Base-by-base conservation (phyloP, 176 grass and related monocot genomes). In the Oryza coarctata region DNA sequence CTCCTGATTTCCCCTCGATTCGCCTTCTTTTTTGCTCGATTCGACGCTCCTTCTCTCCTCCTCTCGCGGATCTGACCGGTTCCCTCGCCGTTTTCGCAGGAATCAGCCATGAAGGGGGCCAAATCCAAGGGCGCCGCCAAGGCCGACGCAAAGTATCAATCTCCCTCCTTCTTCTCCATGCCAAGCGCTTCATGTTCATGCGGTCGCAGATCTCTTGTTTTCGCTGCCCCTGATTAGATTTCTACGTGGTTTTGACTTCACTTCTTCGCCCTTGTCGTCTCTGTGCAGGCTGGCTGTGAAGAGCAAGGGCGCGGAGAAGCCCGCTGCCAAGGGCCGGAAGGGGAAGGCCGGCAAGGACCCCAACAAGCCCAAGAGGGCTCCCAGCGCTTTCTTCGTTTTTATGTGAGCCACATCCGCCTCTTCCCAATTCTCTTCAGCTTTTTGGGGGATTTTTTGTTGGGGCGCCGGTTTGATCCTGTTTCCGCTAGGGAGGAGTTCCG, bases 311-410 rank as follows among this genome's bases (percentile, higher is more conserved):
- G 82, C 84, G 18, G 84, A 86, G 29, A 87, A 86, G 89, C 82
- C 88, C 65, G 81, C 87, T 6, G 72, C 65, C 82, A 87, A 82
- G 63, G 68, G 33, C 7, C 86, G 90, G 82, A 94, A 86, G 76
- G 89, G 70, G 1, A 94, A 94, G 89, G 85, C 89, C 50, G 91
- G 40, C 7, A 94, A 94, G 85, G 94, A 97, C 85, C 91, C 94
- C 12, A 92, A 92, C 94, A 97, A 97, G 80, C 94, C 91, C 20
- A 97, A 97, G 91, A 88, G 91, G 83, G 89, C 91, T 20, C 87
- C 94, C 36, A 92, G 87, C 60, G 94, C 91, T 58, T 97, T 97
- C 89, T 97, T 97, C 76, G 94, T 97, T 0, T 97, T 97, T 85
- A 94, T 97, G 94, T 97, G 15, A 84, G 77, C 3, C 0, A 62